phyloP scores from a whole-genome alignment of 1,139 yeast species.

The Candida labiduridarum region DNA sequence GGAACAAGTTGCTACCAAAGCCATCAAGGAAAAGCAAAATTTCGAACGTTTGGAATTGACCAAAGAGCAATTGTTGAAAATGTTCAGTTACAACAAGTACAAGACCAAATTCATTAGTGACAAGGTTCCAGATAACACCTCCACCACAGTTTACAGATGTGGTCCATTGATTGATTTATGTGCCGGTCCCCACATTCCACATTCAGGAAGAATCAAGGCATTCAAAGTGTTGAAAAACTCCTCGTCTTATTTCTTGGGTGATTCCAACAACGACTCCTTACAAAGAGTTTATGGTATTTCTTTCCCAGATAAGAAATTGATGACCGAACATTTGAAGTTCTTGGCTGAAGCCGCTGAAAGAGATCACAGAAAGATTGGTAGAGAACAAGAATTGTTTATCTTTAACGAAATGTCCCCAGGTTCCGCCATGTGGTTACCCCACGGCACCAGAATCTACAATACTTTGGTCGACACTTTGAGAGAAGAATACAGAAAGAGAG shows the following conservation, averaged over 20 bases:
- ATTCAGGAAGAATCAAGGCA: slow-evolving; percentile 95
- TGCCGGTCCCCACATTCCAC: slow-evolving; percentile 98
- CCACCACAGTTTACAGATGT: slow-evolving; percentile 96
- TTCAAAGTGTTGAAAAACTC: slow-evolving; percentile 94
- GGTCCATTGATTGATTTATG: slow-evolving; percentile 98
- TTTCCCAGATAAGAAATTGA: slow-evolving; percentile 96
- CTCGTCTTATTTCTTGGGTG: slow-evolving; percentile 95
- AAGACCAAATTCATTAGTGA: slow-evolving; percentile 85
- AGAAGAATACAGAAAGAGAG: slow-evolving; percentile 83
- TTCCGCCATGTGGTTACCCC: slow-evolving; percentile 96
- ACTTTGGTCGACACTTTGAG: slow-evolving; percentile 77
- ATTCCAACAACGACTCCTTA: slow-evolving; percentile 86
- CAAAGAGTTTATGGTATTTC: slow-evolving; percentile 98
- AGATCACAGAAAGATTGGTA: slow-evolving; percentile 97
- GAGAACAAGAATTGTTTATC: slow-evolving; percentile 91
- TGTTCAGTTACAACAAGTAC: slow-evolving; percentile 96
- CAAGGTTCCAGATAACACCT: slow-evolving; percentile 94
- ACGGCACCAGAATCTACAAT: slow-evolving; percentile 95
- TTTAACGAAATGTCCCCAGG: slow-evolving; percentile 98
- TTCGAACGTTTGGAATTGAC: slow-evolving; percentile 92
- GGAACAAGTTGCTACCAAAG: slow-evolving; percentile 87
- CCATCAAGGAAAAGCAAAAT: slow-evolving; percentile 93
- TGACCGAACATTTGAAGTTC: slow-evolving; percentile 95
- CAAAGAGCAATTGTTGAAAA: slow-evolving; percentile 85
- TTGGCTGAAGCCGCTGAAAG: slow-evolving; percentile 96